phyloP scores from a whole-genome alignment of 371 early-diverging fungal species.

The Lichtheimia ramosa region DNA sequence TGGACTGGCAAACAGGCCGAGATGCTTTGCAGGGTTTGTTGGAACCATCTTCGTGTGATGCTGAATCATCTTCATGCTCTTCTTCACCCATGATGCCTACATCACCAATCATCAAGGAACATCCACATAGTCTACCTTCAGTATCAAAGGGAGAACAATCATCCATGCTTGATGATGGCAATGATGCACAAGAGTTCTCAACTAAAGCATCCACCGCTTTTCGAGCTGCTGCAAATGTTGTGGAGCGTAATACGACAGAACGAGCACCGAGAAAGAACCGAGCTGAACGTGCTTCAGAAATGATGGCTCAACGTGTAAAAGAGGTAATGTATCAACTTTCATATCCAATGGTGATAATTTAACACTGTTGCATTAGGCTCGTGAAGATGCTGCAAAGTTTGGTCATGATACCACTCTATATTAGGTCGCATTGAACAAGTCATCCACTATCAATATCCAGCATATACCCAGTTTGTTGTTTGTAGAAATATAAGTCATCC shows the following conservation, averaged over 20 bases:
- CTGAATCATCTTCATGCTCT: constrained; percentile 10
- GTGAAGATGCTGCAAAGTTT: no score
- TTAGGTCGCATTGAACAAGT: no score
- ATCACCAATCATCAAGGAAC: constrained; percentile 5
- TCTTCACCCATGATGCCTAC: neutral
- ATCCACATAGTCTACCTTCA: constrained; percentile 13
- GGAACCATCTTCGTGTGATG: constrained; percentile 13
- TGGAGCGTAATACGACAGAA: constrained; percentile 27
- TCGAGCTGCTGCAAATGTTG: constrained; percentile 39
- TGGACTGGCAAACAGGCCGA: constrained; percentile 43
- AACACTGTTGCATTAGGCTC: no score
- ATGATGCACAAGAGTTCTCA: constrained; percentile 32
- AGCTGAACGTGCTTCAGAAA: constrained; percentile 56
- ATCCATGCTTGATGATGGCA: constrained; percentile 22
- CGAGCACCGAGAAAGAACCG: constrained; percentile 42
- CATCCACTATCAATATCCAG: no score
- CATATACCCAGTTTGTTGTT: no score
- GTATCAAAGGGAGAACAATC: constrained; percentile 14
- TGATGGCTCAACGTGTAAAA: constrained; percentile 46
- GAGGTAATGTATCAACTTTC: constrained; percentile 30
- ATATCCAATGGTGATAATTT: neutral
- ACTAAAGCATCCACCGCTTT: constrained; percentile 38
- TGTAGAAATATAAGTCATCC: no score
- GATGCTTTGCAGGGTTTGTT: constrained; percentile 25
- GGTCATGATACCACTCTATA: no score